Evolutionary conservation across 192 early-diverging fungal species (phyloP).

Genomic region (Entomortierella beljakovae): DNA sequence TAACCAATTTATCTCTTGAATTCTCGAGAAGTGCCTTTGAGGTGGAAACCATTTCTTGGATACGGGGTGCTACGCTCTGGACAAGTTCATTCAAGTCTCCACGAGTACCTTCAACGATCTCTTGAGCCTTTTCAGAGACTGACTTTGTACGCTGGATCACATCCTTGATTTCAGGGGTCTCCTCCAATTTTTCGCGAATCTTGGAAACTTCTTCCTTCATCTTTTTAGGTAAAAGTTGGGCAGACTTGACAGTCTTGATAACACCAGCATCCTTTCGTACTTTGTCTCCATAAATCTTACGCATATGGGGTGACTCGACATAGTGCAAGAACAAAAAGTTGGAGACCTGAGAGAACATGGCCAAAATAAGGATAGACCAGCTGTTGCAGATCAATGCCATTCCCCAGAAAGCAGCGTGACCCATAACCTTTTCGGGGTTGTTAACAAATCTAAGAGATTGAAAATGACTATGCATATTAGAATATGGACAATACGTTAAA

Average conservation of each 20-base stretch:
- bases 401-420: slow-evolving; percentile 96
- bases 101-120: slow-evolving; percentile 70
- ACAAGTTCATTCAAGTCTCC: slow-evolving; percentile 62
- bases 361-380: slow-evolving; percentile 85
- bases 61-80: slow-evolving; percentile 61
- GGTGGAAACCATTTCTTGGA: slow-evolving; percentile 62
- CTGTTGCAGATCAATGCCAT: slow-evolving; percentile 87
- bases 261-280: slow-evolving; percentile 88
- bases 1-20: slow-evolving; percentile 48
- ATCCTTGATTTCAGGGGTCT: slow-evolving; percentile 65
- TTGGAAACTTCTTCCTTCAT: slow-evolving; percentile 62
- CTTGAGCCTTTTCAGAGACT: slow-evolving; percentile 68
- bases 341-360: slow-evolving; percentile 84
- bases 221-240: slow-evolving; percentile 70
- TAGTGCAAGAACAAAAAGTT: slow-evolving; percentile 88
- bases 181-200: slow-evolving; percentile 60
- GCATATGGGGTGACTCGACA: slow-evolving; percentile 95
- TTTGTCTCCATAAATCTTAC: slow-evolving; percentile 85
- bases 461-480: not conserved
- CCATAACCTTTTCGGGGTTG: slow-evolving; percentile 94
- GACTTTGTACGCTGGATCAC: slow-evolving; percentile 67
- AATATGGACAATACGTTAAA: not conserved
- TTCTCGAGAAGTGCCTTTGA: slow-evolving; percentile 58
- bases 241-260: slow-evolving; percentile 73
- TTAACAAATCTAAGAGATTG: slow-evolving; percentile 76